These are phyloP conservation scores for Hyphopichia homilentoma DNA, from an alignment of 805 yeast genomes.

Conservation along the genomic window DNA sequence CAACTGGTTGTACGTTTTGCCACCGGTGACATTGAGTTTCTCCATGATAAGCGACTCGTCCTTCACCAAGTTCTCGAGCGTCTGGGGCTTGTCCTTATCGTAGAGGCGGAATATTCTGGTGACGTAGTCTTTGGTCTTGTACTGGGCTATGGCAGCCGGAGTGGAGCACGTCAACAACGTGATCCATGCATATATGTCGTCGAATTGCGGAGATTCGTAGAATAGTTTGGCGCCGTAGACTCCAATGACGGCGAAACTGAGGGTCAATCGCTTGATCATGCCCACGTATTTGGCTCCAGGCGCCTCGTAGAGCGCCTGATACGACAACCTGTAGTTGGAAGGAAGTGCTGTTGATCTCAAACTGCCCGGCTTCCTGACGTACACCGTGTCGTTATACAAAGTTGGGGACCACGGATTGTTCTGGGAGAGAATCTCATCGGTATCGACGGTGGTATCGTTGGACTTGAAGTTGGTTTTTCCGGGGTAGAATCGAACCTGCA, in stretches of 20 bases:
- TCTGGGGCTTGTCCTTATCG: constrained; percentile 59
- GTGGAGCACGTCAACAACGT: constrained; percentile 47
- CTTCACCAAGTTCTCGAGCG: constrained; percentile 52
- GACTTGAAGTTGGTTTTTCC: constrained; percentile 13
- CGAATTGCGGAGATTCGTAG: constrained; percentile 50
- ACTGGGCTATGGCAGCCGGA: constrained; percentile 50
- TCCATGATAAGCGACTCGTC: constrained; percentile 69
- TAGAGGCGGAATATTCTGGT: constrained; percentile 69
- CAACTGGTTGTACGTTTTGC: constrained; percentile 59
- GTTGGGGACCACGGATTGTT: constrained; percentile 48
- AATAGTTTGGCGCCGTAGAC: constrained; percentile 60
- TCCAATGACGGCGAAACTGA: constrained; percentile 61
- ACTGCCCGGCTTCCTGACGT: constrained; percentile 40
- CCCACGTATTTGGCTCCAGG: constrained; percentile 62
- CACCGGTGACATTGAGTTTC: constrained; percentile 64
- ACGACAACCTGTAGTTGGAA: constrained; percentile 49
- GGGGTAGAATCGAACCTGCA: too few relatives aligned
- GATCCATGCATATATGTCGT: constrained; percentile 44
- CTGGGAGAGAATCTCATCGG: constrained; percentile 37
- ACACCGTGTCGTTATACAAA: constrained; percentile 38
- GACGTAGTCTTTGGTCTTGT: constrained; percentile 63
- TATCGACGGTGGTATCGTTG: constrained; percentile 33
- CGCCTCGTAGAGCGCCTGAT: constrained; percentile 60
- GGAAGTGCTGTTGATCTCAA: constrained; percentile 46
- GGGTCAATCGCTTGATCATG: constrained; percentile 55